These are phyloP conservation scores for Beta corolliflora DNA, from an alignment of 179 eudicot species.

Conservation along the genomic window DNA sequence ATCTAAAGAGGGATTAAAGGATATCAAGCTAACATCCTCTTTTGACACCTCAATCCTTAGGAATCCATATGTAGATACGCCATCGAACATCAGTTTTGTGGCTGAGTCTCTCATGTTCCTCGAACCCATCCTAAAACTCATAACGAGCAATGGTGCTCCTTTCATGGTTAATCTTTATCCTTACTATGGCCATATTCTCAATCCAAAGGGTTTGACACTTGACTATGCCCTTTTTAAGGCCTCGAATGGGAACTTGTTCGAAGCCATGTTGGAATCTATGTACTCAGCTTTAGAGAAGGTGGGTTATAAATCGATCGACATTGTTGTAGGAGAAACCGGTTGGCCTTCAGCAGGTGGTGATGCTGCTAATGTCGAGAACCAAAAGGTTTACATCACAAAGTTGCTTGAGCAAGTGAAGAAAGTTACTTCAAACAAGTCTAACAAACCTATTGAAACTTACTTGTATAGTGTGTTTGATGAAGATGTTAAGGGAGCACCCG, in stretches of 20 bases:
- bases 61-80: conserved; percentile 29
- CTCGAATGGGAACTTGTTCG: conserved; percentile 32
- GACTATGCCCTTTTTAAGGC: conserved; percentile 37
- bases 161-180: conserved; percentile 33
- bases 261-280: conserved; percentile 40
- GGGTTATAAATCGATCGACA: conserved; percentile 31
- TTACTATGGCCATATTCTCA: conserved; percentile 23
- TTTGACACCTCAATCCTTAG: conserved; percentile 32
- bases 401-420: conserved; percentile 43
- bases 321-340: conserved; percentile 59
- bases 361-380: conserved; percentile 38
- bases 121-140: conserved; percentile 18
- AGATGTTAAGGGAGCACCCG: conserved; percentile 36
- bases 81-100: conserved; percentile 31
- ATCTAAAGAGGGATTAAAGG: conserved; percentile 32
- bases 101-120: conserved; percentile 7
- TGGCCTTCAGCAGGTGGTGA: conserved; percentile 59
- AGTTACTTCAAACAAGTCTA: conserved; percentile 59
- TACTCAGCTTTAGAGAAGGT: conserved; percentile 46
- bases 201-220: neutral
- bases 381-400: conserved; percentile 37
- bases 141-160: conserved; percentile 27
- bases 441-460: conserved; percentile 49
- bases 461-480: conserved; percentile 66
- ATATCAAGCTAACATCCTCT: conserved; percentile 40